Evolutionary conservation across 805 yeast species (phyloP), one percentile per base, ranked within the genome.

Genomic region (Saturnispora sekii): DNA sequence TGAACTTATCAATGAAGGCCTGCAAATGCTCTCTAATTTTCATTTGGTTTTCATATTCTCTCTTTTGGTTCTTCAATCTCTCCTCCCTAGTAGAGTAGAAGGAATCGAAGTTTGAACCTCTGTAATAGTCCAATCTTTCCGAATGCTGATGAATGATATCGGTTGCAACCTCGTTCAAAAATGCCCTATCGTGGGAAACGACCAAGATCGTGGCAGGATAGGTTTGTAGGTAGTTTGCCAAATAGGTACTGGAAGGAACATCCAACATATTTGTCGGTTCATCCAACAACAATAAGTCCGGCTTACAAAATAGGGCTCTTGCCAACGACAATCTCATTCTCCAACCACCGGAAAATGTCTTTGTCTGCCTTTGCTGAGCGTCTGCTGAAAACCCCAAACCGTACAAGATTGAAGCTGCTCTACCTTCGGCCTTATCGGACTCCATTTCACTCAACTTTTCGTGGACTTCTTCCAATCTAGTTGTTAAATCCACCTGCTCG

Each of bases 191-290:
- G 72, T 93, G 99, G 46, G 98, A 93, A 38, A 93, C 99, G 36
- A 90, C 95, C 51, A 93, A 69, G 2, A 93, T 93, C 0, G 98
- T 93, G 1, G 96, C 77, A 44, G 95, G 89, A 62, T 93, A 93
- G 7, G 85, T 73, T 60, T 86, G 95, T 54, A 93, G 69, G 61
- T 93, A 93, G 54, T 84, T 79, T 10, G 97, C 90, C 60, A 93
- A 73, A 63, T 80, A 93, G 1, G 97, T 90, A 62, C 93, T 86
- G 44, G 97, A 89, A 28, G 98, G 99, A 64, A 93, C 96, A 77
- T 93, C 99, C 95, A 93, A 84, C 96, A 89, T 93, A 81, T 93
- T 93, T 50, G 97, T 89, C 58, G 99, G 99, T 74, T 93, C 99
- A 77, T 93, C 98, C 52, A 93, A 74, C 60, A 93, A 70, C 53